Evolutionary conservation across 176 grass and related monocot genomes (phyloP), one percentile per base, ranked within the genome.

Genomic region (Carex kokanica): DNA sequence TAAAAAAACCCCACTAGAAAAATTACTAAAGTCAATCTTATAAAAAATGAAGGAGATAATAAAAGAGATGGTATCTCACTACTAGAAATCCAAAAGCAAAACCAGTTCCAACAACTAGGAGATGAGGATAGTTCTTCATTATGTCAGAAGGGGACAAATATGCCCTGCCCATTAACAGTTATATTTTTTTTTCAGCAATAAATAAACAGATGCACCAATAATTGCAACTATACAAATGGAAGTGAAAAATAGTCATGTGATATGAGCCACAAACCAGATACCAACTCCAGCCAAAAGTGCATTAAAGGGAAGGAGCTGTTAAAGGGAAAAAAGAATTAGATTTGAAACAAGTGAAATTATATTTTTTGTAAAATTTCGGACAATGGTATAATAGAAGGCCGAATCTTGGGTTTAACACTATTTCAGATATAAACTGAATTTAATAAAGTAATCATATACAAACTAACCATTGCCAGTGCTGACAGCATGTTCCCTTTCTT

Each of bases 71-170:
- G 63, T 53, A 82, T 82, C 88, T 90, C 87, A 95, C 92, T 80
- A 98, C 92, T 73, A 95, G 84, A 88, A 87, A 98, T 79, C 95
- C 95, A 90, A 98, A 98, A 82, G 93, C 90, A 91, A 94, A 98
- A 86, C 96, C 96, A 84, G 96, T 99, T 89, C 96, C 93, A 23
- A 91, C 85, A 45, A 99, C 82, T 78, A 99, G 88, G 25, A 98
- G 65, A 91, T 99, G 93, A 74, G 96, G 96, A 52, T 99, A 91
- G 86, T 93, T 93, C 63, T 79, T 90, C 88, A 87, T 95, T 88
- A 98, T 95, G 86, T 91, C 91, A 53, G 88, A 93, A 86, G 96
- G 96, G 56, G 96, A 99, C 79, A 99, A 89, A 88, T 85, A 88
- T 75, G 79, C 78, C 96, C 91, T 99, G 83, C 75, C n/a, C 74